Percentiles rank a stretch among this genome's conserved stretches.
These are phyloP conservation scores for Beta macrorhiza DNA, from an alignment of 179 eudicot genomes.

Conservation along the genomic window DNA sequence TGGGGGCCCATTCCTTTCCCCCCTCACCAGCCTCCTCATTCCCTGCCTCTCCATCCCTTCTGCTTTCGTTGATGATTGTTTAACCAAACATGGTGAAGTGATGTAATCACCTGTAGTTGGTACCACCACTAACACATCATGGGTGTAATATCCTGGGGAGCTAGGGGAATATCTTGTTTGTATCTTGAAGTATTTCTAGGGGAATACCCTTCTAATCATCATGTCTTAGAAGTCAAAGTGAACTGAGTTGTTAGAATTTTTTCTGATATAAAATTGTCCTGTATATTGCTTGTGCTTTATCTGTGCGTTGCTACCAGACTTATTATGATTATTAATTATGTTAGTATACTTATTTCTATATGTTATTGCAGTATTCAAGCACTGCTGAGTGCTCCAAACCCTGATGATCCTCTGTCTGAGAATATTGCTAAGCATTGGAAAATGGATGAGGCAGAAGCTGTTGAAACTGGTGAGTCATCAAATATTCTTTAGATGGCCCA, in stretches of 20 bases:
- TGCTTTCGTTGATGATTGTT: not conserved
- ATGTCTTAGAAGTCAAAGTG: not conserved
- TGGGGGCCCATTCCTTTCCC: not conserved
- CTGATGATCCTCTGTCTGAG: constrained; percentile 95
- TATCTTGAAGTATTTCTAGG: not conserved
- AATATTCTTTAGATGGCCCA: too few species aligned
- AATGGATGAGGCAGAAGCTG: constrained; percentile 82
- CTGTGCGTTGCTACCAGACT: not conserved
- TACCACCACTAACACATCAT: not conserved
- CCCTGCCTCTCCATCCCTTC: not conserved
- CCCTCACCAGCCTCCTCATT: not conserved
- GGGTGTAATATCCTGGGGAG: not conserved
- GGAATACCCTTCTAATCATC: not conserved
- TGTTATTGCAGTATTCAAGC: constrained; percentile 73
- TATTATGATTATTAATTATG: not conserved
- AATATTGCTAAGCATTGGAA: constrained; percentile 99
- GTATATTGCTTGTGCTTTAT: too few species aligned
- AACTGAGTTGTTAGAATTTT: not conserved
- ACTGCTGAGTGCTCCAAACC: constrained; percentile 93
- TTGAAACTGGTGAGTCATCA: constrained; percentile 70
- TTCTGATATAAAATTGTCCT: not conserved
- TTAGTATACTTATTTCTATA: not conserved
- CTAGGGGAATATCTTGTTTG: not conserved
- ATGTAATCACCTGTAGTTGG: not conserved
- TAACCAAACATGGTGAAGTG: not conserved